Evolutionary conservation across 169 alveolate genomes (phyloP), one percentile per base, ranked within the genome.

Genomic region (Perkinsus olseni): DNA sequence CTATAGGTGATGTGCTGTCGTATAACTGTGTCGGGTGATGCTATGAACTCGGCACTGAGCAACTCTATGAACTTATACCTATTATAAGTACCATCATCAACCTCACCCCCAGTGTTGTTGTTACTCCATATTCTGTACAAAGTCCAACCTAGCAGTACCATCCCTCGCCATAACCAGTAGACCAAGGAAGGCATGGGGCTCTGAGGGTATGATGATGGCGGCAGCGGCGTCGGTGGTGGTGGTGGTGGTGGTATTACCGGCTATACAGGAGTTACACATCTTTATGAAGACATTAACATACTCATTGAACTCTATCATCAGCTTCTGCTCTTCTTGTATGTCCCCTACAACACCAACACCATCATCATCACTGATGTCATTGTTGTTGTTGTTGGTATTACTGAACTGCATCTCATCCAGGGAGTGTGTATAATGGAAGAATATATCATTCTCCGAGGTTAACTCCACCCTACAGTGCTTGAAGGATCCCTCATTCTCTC

Each of bases 61-160:
- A 98, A 96, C 94, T 98, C 99, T 38, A 98, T 95, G 94, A 98
- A 98, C 95, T 98, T 98, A 96, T 98, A 98, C 96, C 98, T 99
- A 96, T 97, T 96, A 94, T 0, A 36, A 74, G 82, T 28, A 38
- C 74, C 28, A 92, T 91, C 82, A 13, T 38, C 38, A 48, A 20
- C 92, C 24, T 31, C 91, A 11, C 91, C 74, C 51, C 31, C 92
- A 0, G 0, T 90, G 36, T 38, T 13, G 21, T 8, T 74, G 1
- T 92, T 34, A 34, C 40, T 37, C 74, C 51, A 1, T 74, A 36
- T 74, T 39, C 95, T 96, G 96, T 92, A 98, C 96, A 94, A 98
- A 97, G 94, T 98, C 98, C 39, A 98, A 93, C n/a, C 97, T 96
- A 31, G 98, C 98, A 74, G 93, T 93, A 51, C 98, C 98, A 90